Percentiles rank a stretch among this genome's conserved stretches.
These are phyloP conservation scores for Phaeoacremonium minimum DNA, from an alignment of 2,329 filamentous ascomycete genomes.

Conservation along the genomic window DNA sequence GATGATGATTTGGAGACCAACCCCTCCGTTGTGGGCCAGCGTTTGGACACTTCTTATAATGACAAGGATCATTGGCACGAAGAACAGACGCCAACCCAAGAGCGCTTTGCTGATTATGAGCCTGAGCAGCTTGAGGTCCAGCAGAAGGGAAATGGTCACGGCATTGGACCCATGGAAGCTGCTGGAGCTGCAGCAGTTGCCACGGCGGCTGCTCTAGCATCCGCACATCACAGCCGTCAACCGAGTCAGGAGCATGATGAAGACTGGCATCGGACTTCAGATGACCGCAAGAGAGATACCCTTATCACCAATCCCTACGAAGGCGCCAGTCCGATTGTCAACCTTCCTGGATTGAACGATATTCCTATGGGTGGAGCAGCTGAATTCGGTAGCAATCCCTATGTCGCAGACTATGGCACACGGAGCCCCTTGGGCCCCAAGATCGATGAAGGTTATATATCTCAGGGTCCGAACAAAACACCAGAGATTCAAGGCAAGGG, in stretches of 20 bases:
- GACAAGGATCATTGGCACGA: conserved; percentile 16
- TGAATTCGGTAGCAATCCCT: conserved; percentile 27
- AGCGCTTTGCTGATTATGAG: conserved; percentile 23
- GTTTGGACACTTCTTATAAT: conserved; percentile 48
- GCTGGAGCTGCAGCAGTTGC: conserved; percentile 50
- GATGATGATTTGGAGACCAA: conserved; percentile 74
- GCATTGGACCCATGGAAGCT: conserved; percentile 35
- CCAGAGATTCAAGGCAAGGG: conserved; percentile 50
- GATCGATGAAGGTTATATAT: conserved; percentile 87
- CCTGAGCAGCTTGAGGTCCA: conserved; percentile 20
- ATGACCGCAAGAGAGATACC: conserved; percentile 62
- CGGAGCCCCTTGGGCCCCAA: conserved; percentile 57
- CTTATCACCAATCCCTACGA: conserved; percentile 65
- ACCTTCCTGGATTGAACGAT: conserved; percentile 44
- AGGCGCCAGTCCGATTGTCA: conserved; percentile 57
- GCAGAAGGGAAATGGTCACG: conserved; percentile 29
- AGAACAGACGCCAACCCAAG: conserved; percentile 27
- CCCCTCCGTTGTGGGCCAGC: conserved; percentile 76
- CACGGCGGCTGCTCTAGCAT: conserved; percentile 40
- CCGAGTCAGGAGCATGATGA: conserved; percentile 58
- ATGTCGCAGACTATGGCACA: conserved; percentile 42
- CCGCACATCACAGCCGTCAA: conserved; percentile 44
- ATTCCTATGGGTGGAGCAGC: conserved; percentile 35
- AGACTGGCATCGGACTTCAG: conserved; percentile 58
- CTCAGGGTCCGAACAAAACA: conserved; percentile 58